Evolutionary conservation across 2,329 filamentous ascomycete genomes (phyloP).

Genomic region (Achaetomium macrosporum): DNA sequence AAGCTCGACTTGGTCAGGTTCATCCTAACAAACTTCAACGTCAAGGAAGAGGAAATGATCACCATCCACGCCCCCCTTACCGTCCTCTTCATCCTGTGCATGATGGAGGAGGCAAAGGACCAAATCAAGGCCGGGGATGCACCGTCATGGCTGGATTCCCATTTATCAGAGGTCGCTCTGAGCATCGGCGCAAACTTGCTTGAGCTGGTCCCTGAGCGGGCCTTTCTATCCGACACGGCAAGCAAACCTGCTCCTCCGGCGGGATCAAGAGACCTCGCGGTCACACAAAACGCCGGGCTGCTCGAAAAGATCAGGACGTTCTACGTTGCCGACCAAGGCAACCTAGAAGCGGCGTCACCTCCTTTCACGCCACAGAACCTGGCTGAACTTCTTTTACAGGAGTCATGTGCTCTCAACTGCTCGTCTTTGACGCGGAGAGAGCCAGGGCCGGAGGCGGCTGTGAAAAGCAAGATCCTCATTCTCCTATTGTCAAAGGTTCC

Average conservation of each 20-base stretch:
- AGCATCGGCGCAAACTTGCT: slow-evolving; percentile 52
- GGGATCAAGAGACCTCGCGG: slow-evolving; percentile 27
- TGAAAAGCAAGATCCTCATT: slow-evolving; percentile 55
- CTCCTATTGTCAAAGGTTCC: slow-evolving; percentile 50
- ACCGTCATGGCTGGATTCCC: slow-evolving; percentile 12
- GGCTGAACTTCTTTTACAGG: slow-evolving; percentile 58
- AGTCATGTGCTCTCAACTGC: slow-evolving; percentile 49
- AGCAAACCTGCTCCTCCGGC: slow-evolving; percentile 23
- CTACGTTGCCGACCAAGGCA: slow-evolving; percentile 65
- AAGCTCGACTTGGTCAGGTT: slow-evolving; percentile 73
- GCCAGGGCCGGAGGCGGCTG: slow-evolving; percentile 44
- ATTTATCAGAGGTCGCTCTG: slow-evolving; percentile 32
- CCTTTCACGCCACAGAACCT: slow-evolving; percentile 53
- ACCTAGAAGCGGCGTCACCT: slow-evolving; percentile 53
- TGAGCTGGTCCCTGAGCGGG: slow-evolving; percentile 58
- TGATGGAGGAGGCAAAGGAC: slow-evolving; percentile 50
- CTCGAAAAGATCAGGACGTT: slow-evolving; percentile 58
- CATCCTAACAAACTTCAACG: slow-evolving; percentile 81
- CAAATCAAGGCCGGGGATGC: slow-evolving; percentile 24
- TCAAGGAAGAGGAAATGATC: slow-evolving; percentile 94
- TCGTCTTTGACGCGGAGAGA: slow-evolving; percentile 39
- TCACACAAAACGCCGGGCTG: slow-evolving; percentile 45
- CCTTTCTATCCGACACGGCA: slow-evolving; percentile 42
- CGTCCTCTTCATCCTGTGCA: slow-evolving; percentile 57
- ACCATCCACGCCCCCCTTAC: slow-evolving; percentile 75